Base-by-base conservation (phyloP, 768 basidiomycete species). In the Calocera cornea region DNA sequence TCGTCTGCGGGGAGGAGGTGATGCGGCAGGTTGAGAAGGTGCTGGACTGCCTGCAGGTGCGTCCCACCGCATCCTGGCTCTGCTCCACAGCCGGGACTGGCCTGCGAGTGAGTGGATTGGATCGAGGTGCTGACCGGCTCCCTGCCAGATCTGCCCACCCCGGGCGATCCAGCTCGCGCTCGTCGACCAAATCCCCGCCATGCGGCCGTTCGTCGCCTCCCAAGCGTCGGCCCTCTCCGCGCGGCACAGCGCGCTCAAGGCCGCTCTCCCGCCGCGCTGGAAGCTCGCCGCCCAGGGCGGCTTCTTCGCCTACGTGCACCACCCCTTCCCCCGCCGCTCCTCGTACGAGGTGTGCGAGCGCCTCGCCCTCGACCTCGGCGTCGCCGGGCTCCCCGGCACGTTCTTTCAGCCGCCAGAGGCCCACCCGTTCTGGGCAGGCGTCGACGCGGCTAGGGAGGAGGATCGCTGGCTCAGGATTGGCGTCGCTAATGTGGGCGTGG, bases 401-500 rank as follows among this genome's bases (percentile, higher is more conserved):
- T 90, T 90, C 75, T 90, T 90, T 71, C 75, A 75, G 73, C 77
- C 76, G 3, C 72, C 67, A 50, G 34, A 69, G 38, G 72, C 65
- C n/a, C 70, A 67, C 64, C 65, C 65, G 17, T 69, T 68, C 31
- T 49, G 67, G 50, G 72, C 60, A 44, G 67, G 72, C 64, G 72
- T 75, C 40, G 68, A 74, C 36, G 71, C 71, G 44, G 75, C 67
- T 49, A 73, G 73, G 41, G 83, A 81, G 7, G 80, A 80, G 71
- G 82, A 84, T 41, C 76, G 81, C 66, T 92, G 88, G 87, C 77
- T 92, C 34, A 81, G 90, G 66, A 88, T 92, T 74, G 89, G 88
- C 11, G 87, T 92, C 1, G 88, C 89, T 14, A 92, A 90, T 75
- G 83, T 90, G n/a, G 80, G 82, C 47, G 87, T 90, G 64, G 84